Conservation (phyloP, 139 green algal species). For the Closterium sp. region DNA sequence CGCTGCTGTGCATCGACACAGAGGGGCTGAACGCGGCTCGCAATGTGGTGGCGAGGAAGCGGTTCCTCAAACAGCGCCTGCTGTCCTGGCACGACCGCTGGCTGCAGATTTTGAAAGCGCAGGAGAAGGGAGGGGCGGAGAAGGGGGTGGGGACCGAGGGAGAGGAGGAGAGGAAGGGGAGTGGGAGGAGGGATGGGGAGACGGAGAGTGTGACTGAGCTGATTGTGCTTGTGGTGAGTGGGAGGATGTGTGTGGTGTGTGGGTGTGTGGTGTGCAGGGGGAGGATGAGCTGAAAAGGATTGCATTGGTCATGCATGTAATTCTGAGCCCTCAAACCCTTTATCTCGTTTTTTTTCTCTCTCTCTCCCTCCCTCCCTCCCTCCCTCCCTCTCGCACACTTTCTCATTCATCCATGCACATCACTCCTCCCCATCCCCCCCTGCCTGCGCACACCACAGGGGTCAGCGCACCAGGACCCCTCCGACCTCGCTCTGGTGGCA, state of each 20-base stretch:
- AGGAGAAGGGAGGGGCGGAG: background rate
- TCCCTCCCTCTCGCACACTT: background rate
- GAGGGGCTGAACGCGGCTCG: background rate
- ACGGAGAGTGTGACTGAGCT: background rate
- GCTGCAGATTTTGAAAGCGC: background rate
- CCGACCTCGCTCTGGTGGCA: background rate
- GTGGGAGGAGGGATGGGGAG: background rate
- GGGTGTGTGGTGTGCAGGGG: background rate
- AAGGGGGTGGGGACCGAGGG: background rate
- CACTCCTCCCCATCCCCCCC: background rate
- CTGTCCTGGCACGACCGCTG: background rate
- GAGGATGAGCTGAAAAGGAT: background rate
- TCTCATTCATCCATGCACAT: too few species aligned
- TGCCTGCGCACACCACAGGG: background rate
- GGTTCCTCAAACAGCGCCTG: background rate
- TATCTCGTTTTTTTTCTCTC: background rate
- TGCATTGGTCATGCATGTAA: background rate
- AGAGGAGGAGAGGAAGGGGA: background rate
- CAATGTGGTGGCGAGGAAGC: background rate
- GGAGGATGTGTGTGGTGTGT: background rate
- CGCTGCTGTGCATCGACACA: conserved; percentile 5
- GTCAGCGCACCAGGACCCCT: background rate
- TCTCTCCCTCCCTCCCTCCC: background rate
- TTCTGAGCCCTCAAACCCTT: too few species aligned
- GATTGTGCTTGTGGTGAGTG: background rate